Evolutionary conservation across 257 asterid genomes (phyloP), one percentile per base, ranked within the genome.

Genomic region (Misopates orontium): DNA sequence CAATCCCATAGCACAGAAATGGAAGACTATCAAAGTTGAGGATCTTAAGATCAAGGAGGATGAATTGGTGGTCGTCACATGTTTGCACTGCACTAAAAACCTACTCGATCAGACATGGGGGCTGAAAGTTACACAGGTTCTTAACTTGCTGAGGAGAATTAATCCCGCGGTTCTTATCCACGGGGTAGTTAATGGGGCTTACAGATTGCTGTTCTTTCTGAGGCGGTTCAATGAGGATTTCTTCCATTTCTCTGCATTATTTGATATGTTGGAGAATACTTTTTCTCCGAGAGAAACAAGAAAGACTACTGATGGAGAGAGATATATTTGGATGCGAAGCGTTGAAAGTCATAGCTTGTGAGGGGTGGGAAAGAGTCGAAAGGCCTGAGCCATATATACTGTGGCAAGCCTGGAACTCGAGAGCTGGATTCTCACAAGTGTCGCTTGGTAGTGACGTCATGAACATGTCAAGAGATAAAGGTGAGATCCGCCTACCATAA

Each of bases 311-410:
- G 8, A 75, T 90, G 12, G 97, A 90, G 85, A 85, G 77, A 66
- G 87, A 87, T 44, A 73, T 90, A 24, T 80, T 87, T 28, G 91
- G 91, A 7, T 66, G 78, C 65, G 97, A 83, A 73, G 94, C 86
- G 0, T 31, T 83, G 85, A 90, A 90, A 73, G 95, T 87, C 19
- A 79, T 90, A 51, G 96, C 96, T 36, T 90, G 96, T 75, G 97
- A 90, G 69, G 97, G 90, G 14, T 77, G 83, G 86, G 96, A 84
- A 73, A 84, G 97, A 64, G 78, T 85, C 8, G 97, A 84, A 60
- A 76, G 95, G 75, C 90, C 95, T 3, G 97, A 89, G 68, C 80
- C 94, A 0, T 87, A 89, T 53, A 87, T 79, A 84, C 95, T 87
- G 75, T 89, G 97, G 97, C 91, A 87, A 39, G 83, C 78, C 1